Conservation (phyloP, 2,329 filamentous ascomycete species). For the Escovopsis weberi region DNA sequence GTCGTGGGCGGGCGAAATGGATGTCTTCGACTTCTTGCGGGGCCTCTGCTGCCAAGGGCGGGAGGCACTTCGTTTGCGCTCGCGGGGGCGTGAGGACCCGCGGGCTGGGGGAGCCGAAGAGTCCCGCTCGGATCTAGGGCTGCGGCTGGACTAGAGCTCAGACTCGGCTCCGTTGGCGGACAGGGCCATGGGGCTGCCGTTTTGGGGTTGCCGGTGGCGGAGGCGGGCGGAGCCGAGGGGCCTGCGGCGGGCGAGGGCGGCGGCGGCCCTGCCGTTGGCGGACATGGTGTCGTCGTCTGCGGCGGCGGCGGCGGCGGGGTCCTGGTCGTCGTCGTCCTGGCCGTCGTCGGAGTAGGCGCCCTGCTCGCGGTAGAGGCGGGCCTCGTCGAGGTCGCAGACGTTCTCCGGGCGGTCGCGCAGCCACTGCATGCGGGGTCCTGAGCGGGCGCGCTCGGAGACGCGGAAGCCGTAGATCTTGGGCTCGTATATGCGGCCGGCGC, state of each 20-base stretch:
- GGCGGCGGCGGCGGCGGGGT: too few species aligned
- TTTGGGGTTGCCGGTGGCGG: constrained; percentile 31
- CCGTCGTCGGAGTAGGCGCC: constrained; percentile 42
- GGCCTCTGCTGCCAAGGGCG: too few species aligned
- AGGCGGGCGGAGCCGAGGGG: constrained; percentile 27
- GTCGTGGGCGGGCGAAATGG: too few species aligned
- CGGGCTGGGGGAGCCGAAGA: too few species aligned
- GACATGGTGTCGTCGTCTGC: too few species aligned
- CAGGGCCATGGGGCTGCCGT: constrained; percentile 41
- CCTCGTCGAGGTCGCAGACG: constrained; percentile 73
- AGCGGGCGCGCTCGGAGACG: constrained; percentile 78
- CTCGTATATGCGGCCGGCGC: constrained; percentile 73
- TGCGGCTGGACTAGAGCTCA: constrained; percentile 28
- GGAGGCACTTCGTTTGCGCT: too few species aligned
- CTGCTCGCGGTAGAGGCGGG: constrained; percentile 36
- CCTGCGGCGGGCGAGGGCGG: constrained; percentile 27
- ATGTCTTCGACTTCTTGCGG: too few species aligned
- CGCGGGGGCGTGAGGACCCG: too few species aligned
- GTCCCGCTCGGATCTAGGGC: too few species aligned
- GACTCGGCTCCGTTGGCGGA: constrained; percentile 44
- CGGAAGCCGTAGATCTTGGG: constrained; percentile 94
- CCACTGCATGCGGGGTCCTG: constrained; percentile 95
- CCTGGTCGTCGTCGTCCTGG: constrained; percentile 23
- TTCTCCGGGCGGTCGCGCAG: constrained; percentile 70
- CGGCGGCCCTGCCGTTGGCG: constrained; percentile 17